phyloP scores from a whole-genome alignment of 1,284 basidiomycete genomes.

The Xerocomus cyaneibrunnescens region DNA sequence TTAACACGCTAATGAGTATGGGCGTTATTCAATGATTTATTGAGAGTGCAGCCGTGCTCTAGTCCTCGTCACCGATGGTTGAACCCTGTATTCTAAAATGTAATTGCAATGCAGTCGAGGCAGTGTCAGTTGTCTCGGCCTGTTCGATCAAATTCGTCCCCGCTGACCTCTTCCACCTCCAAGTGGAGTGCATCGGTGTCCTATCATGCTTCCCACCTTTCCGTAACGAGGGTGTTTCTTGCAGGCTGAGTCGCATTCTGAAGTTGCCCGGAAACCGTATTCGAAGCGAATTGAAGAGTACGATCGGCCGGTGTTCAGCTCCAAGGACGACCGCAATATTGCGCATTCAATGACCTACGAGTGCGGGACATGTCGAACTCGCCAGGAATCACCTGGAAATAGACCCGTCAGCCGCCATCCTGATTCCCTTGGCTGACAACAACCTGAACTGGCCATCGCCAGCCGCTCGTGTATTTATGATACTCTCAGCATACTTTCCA shows the following conservation, averaged over 20 bases:
- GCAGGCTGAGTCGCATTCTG: neutral
- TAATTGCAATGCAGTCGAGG: neutral
- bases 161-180: neutral
- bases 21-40: neutral
- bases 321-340: neutral
- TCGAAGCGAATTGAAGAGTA: neutral
- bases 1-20: slow-evolving; percentile 22
- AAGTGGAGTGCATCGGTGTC: neutral
- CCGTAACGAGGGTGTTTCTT: too few relatives aligned
- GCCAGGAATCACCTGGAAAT: neutral
- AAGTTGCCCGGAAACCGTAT: neutral
- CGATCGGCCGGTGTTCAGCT: neutral
- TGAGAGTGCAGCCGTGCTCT: neutral
- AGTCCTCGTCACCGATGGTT: neutral
- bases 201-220: too few relatives aligned
- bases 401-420: slow-evolving; percentile 22
- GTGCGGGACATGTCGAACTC: neutral
- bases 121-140: too few relatives aligned
- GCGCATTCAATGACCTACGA: neutral
- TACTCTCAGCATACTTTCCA: neutral
- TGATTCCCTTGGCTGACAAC: slow-evolving; percentile 19
- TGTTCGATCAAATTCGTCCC: neutral
- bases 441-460: slow-evolving; percentile 11
- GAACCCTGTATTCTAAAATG: neutral
- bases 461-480: slow-evolving; percentile 34